A percentile compares a stretch with the other conserved stretches of the same genome.
phyloP scores from a whole-genome alignment of 208 protist genomes.

The Crithidia bombi region DNA sequence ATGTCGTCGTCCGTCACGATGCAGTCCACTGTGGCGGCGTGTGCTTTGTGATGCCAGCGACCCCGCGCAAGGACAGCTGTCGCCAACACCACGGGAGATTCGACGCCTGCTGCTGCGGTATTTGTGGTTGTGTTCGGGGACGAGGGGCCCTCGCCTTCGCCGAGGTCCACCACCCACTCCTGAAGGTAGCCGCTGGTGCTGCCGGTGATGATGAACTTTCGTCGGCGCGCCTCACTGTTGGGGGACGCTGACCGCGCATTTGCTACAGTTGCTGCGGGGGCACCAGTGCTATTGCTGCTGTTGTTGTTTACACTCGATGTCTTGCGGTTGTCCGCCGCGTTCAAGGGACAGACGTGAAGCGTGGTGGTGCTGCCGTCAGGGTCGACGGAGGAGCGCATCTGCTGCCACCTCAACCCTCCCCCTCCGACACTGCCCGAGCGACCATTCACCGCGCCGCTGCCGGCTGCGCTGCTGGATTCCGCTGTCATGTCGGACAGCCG shows the following conservation, averaged over 20 bases:
- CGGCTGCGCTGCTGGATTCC: background rate
- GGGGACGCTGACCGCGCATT: background rate
- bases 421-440: background rate
- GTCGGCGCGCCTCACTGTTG: background rate
- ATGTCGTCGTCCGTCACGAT: conserved; percentile 68
- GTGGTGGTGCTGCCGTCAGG: conserved; percentile 28
- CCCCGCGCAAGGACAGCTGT: conserved; percentile 22
- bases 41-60: conserved; percentile 68
- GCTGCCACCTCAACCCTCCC: conserved; percentile 16
- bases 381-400: conserved; percentile 20
- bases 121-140: too few relatives aligned
- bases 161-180: conserved; percentile 44
- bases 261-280: background rate
- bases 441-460: background rate
- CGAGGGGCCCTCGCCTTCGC: background rate
- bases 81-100: too few relatives aligned
- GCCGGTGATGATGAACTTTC: conserved; percentile 44
- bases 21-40: conserved; percentile 51
- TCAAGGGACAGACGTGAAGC: conserved; percentile 31
- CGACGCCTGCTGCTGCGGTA: too few relatives aligned
- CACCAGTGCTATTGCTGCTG: background rate
- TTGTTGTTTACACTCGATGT: background rate
- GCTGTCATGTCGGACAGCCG: background rate
- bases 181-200: conserved; percentile 65
- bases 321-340: background rate